Evolutionary conservation across 352 stramenopile genomes (phyloP).

Genomic region (Globisporangium spinosum): DNA sequence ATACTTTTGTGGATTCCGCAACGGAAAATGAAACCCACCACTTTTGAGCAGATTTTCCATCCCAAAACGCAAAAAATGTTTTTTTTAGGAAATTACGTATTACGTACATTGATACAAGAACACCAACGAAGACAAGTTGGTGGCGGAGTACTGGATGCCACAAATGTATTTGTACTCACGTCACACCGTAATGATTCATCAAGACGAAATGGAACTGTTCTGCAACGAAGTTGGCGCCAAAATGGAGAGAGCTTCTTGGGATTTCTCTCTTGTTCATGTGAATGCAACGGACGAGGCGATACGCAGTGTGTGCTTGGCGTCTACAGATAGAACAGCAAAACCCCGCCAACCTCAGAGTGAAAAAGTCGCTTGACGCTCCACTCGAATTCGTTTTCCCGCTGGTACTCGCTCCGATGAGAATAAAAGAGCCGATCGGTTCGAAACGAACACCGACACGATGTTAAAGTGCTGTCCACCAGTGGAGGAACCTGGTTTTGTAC

Average conservation of each 20-base stretch:
- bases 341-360: too few relatives aligned
- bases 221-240: neutral
- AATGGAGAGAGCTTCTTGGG: neutral
- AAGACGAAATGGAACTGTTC: neutral
- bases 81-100: too few relatives aligned
- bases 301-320: neutral
- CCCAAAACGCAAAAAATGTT: neutral
- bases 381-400: too few relatives aligned
- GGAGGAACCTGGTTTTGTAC: too few relatives aligned
- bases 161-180: neutral
- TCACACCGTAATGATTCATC: neutral
- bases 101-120: too few relatives aligned
- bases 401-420: neutral
- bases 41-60: neutral
- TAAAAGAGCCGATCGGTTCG: neutral
- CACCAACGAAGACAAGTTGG: too few relatives aligned
- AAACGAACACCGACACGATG: neutral
- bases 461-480: neutral
- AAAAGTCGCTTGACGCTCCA: too few relatives aligned
- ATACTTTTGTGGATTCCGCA: conserved; percentile 5
- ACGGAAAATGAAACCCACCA: neutral
- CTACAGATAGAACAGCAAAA: neutral
- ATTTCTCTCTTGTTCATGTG: neutral
- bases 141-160: neutral
- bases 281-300: neutral